Conservation (phyloP, 345 rosid genomes). For the Geranium brycei region DNA sequence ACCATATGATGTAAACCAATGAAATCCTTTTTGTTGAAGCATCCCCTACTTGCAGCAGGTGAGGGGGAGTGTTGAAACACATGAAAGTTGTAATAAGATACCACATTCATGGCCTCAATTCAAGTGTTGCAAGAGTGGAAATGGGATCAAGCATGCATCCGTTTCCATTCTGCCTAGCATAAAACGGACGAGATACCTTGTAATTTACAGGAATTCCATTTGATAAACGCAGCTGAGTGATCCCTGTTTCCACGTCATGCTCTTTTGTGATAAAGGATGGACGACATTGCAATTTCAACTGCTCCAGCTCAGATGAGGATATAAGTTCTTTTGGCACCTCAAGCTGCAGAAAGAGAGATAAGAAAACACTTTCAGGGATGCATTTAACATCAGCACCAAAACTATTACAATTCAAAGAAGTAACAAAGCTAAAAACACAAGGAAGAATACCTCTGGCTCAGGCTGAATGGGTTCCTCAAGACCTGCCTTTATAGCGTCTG, state of each 20-base stretch:
- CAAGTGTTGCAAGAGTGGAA: not conserved
- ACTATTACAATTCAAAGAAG: conserved; percentile 7
- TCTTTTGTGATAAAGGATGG: conserved; percentile 57
- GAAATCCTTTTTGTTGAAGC: not conserved
- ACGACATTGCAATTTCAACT: conserved; percentile 41
- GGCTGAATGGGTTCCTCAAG: conserved; percentile 77
- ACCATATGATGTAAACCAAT: not conserved
- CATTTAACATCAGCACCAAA: conserved; percentile 3
- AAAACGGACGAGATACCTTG: conserved; percentile 33
- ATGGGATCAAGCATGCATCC: not conserved
- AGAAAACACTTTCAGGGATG: conserved; percentile 11
- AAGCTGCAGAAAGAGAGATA: conserved; percentile 44
- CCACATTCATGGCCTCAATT: too few relatives aligned
- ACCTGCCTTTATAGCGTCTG: conserved; percentile 64
- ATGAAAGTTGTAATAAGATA: too few relatives aligned
- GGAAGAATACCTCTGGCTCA: conserved; percentile 75
- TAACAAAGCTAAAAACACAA: conserved; percentile 3
- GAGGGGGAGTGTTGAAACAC: too few relatives aligned
- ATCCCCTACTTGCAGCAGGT: too few relatives aligned
- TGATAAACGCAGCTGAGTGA: conserved; percentile 70
- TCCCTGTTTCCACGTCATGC: conserved; percentile 81
- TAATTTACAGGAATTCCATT: conserved; percentile 87
- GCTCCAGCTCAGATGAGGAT: conserved; percentile 53
- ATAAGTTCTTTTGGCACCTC: conserved; percentile 94
- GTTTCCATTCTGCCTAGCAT: not conserved